Percentiles rank a stretch among this genome's conserved stretches.
Conservation (phyloP, 495 filamentous ascomycete species). For the Amniculicola lignicola region DNA sequence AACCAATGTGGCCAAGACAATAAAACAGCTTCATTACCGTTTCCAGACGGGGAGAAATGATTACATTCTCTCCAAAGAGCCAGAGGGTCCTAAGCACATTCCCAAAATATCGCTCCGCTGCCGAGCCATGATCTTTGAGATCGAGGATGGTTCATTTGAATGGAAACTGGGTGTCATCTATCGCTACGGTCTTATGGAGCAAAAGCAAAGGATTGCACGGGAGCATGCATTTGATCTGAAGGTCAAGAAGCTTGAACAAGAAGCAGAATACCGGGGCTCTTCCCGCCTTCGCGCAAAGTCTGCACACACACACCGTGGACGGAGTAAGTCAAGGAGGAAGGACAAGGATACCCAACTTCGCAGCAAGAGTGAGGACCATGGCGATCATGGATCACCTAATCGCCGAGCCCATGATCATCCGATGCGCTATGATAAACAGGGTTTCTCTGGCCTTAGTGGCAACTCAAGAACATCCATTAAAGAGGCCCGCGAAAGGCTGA, state of each 20-base stretch:
- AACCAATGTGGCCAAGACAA: slow-evolving; percentile 80
- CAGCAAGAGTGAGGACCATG: slow-evolving; percentile 35
- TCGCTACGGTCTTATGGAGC: slow-evolving; percentile 78
- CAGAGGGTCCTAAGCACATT: slow-evolving; percentile 79
- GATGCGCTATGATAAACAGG: slow-evolving; percentile 79
- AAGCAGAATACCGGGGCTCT: slow-evolving; percentile 50
- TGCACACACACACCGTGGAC: slow-evolving; percentile 39
- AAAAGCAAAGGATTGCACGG: slow-evolving; percentile 80
- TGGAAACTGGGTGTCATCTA: slow-evolving; percentile 95
- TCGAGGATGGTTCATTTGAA: slow-evolving; percentile 96
- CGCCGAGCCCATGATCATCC: slow-evolving; percentile 45
- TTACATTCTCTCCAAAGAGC: slow-evolving; percentile 75
- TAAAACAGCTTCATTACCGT: slow-evolving; percentile 83
- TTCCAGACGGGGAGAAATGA: slow-evolving; percentile 84
- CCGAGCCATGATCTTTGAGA: slow-evolving; percentile 77
- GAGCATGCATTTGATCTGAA: slow-evolving; percentile 90
- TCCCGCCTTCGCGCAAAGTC: slow-evolving; percentile 54
- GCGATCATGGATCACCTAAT: slow-evolving; percentile 46
- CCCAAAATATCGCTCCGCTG: slow-evolving; percentile 79
- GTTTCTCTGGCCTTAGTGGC: slow-evolving; percentile 63
- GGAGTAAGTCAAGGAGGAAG: slow-evolving; percentile 31
- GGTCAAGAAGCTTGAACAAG: slow-evolving; percentile 72
- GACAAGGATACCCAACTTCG: slow-evolving; percentile 29
- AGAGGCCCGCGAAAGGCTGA: slow-evolving; percentile 70
- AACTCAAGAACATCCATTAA: slow-evolving; percentile 65